Base-by-base conservation (phyloP, 2,329 filamentous ascomycete species). In the Lithohypha guttulata region DNA sequence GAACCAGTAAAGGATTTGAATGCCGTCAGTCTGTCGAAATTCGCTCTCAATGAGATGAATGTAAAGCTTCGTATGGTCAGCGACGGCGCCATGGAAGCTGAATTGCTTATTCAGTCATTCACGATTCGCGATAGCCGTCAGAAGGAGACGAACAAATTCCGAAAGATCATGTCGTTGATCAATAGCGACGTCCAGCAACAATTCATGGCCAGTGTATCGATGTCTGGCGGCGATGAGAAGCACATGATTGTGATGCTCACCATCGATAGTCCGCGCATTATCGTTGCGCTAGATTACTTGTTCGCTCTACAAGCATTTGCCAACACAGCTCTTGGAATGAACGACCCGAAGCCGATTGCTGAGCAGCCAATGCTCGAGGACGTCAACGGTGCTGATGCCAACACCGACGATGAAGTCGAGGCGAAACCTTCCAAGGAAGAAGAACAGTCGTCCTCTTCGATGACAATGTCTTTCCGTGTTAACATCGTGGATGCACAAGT, bases 401-500 rank as follows among this genome's bases (percentile, higher is more conserved):
- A 41, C 4, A 20, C 15, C 8, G 23, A 39, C 14, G 53, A 71
- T 6, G 69, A 70, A 28, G 74, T 65, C 35, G 60, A 73, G 1
- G 62, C 70, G 3, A 77, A 80, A 38, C 56, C 57, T 7, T 32
- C 49, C n/a, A 56, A 59, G 10, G 58, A 62, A 29, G 53, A 53
- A 26, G 55, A 61, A 10, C 50, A 60, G 17, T 48, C 60, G 7
- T 51, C 56, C 27, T 45, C 48, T 31, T 28, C 70, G 32, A 85
- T 87, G 71, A 83, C 65, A 42, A 70, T 94, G 40, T 85, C 87
- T 1, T 95, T 93, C 65, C 77, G 89, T 35, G 75, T 95, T 49
- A 95, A 96, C 55, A 69, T 99, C 28, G 87, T 98, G 7, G 89
- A 98, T 59, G 91, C 91, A 0, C 93, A 98, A 54, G 78, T 96